A percentile compares a stretch with the other conserved stretches of the same genome.
Conservation (phyloP, 2,329 filamentous ascomycete genomes). For the Fusarium napiforme region DNA sequence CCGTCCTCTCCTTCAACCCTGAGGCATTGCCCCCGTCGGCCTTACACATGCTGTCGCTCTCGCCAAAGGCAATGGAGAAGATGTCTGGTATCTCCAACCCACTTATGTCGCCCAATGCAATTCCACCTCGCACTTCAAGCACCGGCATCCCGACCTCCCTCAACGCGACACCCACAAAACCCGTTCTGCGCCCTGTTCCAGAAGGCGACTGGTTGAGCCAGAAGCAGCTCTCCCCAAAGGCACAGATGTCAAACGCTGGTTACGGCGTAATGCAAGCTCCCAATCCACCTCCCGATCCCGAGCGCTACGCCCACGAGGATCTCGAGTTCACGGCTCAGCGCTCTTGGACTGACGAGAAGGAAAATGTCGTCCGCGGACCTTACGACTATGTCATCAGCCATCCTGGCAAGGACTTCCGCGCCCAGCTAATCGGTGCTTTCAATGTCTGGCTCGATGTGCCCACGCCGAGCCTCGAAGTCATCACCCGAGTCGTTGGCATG, state of each 20-base stretch:
- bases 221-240: slow-evolving; percentile 41
- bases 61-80: slow-evolving; percentile 40
- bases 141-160: slow-evolving; percentile 38
- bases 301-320: slow-evolving; percentile 65
- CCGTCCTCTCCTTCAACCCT: slow-evolving; percentile 28
- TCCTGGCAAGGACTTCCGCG: slow-evolving; percentile 86
- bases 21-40: slow-evolving; percentile 31
- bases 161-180: slow-evolving; percentile 48
- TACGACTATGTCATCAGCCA: slow-evolving; percentile 84
- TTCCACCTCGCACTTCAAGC: slow-evolving; percentile 78
- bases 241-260: slow-evolving; percentile 15
- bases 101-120: slow-evolving; percentile 66
- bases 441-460: slow-evolving; percentile 84
- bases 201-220: slow-evolving; percentile 71
- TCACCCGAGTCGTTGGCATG: slow-evolving; percentile 85
- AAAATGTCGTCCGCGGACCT: slow-evolving; percentile 79
- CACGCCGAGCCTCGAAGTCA: slow-evolving; percentile 73
- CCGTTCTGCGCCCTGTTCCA: slow-evolving; percentile 62
- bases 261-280: slow-evolving; percentile 49
- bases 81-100: slow-evolving; percentile 39
- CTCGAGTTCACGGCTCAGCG: slow-evolving; percentile 62
- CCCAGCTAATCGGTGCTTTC: slow-evolving; percentile 82
- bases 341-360: slow-evolving; percentile 78
- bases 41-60: slow-evolving; percentile 40
- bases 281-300: slow-evolving; percentile 58